Evolutionary conservation across 164 flowering plant species (phyloP).

Genomic region (Tinospora cordifolia): DNA sequence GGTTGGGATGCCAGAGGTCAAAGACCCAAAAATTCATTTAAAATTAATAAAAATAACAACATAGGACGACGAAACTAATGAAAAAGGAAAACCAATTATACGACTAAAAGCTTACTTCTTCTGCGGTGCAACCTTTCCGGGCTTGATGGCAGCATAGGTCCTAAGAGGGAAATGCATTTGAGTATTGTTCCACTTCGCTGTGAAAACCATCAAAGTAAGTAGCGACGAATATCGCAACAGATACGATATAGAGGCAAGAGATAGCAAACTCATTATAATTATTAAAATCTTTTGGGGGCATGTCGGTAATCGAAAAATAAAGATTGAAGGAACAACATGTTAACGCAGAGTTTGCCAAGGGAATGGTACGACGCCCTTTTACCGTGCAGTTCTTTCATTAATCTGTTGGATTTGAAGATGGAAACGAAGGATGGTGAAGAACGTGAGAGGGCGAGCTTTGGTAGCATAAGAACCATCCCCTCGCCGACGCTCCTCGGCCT

Average conservation of each 20-base stretch:
- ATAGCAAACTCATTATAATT: not conserved
- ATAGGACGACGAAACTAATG: too few relatives aligned
- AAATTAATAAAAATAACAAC: too few relatives aligned
- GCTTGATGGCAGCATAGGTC: slow-evolving; percentile 32
- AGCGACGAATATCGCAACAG: too few relatives aligned
- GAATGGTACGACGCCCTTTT: too few relatives aligned
- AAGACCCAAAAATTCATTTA: too few relatives aligned
- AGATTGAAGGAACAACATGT: too few relatives aligned
- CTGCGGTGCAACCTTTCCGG: slow-evolving; percentile 24
- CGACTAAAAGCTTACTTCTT: slow-evolving; percentile 33
- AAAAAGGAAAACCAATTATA: too few relatives aligned
- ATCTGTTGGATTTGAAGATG: slow-evolving; percentile 7
- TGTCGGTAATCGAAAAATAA: not conserved
- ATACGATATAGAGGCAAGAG: not conserved
- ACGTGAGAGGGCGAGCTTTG: slow-evolving; percentile 12
- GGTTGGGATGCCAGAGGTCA: too few relatives aligned
- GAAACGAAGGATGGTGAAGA: slow-evolving; percentile 4
- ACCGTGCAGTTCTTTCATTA: slow-evolving; percentile 3
- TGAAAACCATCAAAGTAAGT: not conserved
- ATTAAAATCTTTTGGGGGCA: not conserved
- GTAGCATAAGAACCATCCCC: slow-evolving; percentile 10
- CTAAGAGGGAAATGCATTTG: slow-evolving; percentile 20
- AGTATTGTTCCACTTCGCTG: slow-evolving; percentile 23
- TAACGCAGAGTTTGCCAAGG: too few relatives aligned
- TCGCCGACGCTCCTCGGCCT: not conserved